These are phyloP conservation scores for Poa pratensis DNA, from an alignment of 176 grass and related monocot species.

Conservation along the genomic window DNA sequence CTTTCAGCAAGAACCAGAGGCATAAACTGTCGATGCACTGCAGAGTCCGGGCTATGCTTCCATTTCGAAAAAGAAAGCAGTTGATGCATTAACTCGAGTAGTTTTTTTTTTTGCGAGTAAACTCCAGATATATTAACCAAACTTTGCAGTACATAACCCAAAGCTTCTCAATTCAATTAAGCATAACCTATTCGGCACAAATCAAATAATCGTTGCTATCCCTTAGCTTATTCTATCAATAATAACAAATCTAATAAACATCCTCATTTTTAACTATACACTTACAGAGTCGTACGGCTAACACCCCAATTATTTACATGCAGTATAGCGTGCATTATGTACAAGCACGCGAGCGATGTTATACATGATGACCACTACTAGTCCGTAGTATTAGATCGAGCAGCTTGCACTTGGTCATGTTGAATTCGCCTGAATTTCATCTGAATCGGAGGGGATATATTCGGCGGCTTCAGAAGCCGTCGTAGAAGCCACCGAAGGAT, in stretches of 20 bases:
- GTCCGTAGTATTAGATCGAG: background rate
- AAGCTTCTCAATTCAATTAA: background rate
- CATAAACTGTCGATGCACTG: too few relatives aligned
- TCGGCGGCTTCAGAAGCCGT: constrained; percentile 45
- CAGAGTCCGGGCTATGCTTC: too few relatives aligned
- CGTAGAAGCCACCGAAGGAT: constrained; percentile 80
- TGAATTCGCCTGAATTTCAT: constrained; percentile 1
- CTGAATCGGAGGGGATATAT: too few relatives aligned
- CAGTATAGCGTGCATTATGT: constrained; percentile 8
- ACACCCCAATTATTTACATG: constrained; percentile 53
- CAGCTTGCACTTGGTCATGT: constrained; percentile 20
- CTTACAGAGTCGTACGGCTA: background rate
- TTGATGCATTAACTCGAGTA: too few relatives aligned
- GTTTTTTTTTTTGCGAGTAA: too few relatives aligned
- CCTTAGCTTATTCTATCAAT: background rate
- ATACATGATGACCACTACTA: constrained; percentile 26
- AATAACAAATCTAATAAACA: constrained; percentile 22
- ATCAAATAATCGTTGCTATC: background rate
- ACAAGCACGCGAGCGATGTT: background rate
- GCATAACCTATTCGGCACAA: constrained; percentile 12
- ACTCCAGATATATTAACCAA: too few relatives aligned
- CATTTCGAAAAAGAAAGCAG: too few relatives aligned
- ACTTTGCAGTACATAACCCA: too few relatives aligned
- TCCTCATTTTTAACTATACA: background rate
- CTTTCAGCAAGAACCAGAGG: too few relatives aligned